Percentiles rank a stretch among this genome's conserved stretches.
These are phyloP conservation scores for Eucalyptus pauciflora DNA, from an alignment of 345 rosid genomes.

Conservation along the genomic window DNA sequence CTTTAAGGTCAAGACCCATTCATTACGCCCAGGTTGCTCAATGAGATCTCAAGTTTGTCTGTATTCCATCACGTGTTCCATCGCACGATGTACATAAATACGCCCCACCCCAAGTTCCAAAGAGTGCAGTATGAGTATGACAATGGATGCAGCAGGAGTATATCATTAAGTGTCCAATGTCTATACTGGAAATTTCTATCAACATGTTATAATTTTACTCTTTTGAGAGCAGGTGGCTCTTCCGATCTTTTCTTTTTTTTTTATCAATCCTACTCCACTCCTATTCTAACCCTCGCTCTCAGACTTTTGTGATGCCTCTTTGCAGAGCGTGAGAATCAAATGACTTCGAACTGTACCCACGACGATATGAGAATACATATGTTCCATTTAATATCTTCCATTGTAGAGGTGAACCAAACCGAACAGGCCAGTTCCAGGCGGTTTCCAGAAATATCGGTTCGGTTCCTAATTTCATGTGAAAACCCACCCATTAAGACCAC, in stretches of 20 bases:
- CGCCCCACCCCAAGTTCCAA: background rate
- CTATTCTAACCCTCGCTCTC: too few relatives aligned
- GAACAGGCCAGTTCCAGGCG: fast-evolving
- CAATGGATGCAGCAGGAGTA: background rate
- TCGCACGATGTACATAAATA: background rate
- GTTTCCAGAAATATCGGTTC: too few relatives aligned
- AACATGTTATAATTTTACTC: background rate
- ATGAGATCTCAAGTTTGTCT: background rate
- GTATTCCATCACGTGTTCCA: background rate
- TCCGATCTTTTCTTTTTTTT: background rate
- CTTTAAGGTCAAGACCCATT: background rate
- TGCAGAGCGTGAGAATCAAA: too few relatives aligned
- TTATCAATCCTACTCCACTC: too few relatives aligned
- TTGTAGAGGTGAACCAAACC: background rate
- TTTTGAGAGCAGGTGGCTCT: background rate
- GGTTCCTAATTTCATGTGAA: background rate
- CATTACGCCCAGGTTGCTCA: background rate
- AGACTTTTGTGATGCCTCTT: too few relatives aligned
- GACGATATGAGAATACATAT: background rate
- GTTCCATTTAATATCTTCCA: background rate
- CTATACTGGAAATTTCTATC: background rate
- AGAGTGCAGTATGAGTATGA: background rate
- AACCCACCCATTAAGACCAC: background rate
- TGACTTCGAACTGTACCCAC: too few relatives aligned
- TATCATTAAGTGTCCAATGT: background rate